Conservation (phyloP, 108 stramenopile genomes). For the Nitzschia inconspicua region DNA sequence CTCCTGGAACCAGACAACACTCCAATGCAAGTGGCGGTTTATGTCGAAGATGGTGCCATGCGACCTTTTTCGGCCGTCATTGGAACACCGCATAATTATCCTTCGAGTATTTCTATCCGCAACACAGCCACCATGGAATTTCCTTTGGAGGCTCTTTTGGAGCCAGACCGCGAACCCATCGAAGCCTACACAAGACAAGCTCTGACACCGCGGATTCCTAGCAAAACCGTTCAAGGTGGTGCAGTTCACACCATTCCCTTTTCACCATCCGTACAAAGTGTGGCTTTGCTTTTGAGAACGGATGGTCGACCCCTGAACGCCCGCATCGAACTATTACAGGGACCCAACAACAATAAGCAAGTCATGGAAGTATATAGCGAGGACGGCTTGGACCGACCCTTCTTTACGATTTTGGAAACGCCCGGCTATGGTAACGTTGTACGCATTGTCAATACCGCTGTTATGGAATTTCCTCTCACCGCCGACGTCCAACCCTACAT, state of each 20-base stretch:
- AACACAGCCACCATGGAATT: slow-evolving; percentile 64
- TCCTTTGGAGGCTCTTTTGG: slow-evolving; percentile 53
- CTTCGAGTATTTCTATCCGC: slow-evolving; percentile 53
- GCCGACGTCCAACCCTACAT: slow-evolving; percentile 62
- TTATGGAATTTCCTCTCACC: slow-evolving; percentile 74
- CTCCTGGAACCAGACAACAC: slow-evolving; percentile 66
- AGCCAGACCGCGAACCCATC: slow-evolving; percentile 46
- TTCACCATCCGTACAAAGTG: slow-evolving; percentile 57
- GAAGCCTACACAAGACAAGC: slow-evolving; percentile 14
- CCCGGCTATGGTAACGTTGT: slow-evolving; percentile 74
- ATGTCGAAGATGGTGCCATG: slow-evolving; percentile 62
- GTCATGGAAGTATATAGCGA: slow-evolving; percentile 76
- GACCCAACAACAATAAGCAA: slow-evolving; percentile 85
- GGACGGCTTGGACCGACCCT: slow-evolving; percentile 74
- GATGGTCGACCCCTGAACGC: slow-evolving; percentile 78
- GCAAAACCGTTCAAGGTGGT: slow-evolving; percentile 65
- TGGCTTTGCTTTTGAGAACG: slow-evolving; percentile 55
- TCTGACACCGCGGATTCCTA: not conserved
- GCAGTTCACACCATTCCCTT: slow-evolving; percentile 65
- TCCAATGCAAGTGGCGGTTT: slow-evolving; percentile 63
- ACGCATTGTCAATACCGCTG: slow-evolving; percentile 69
- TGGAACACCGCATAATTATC: slow-evolving; percentile 53
- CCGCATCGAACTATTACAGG: slow-evolving; percentile 70
- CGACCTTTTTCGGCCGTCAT: slow-evolving; percentile 67
- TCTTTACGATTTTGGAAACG: slow-evolving; percentile 67